Evolutionary conservation across 495 filamentous ascomycete genomes (phyloP).

Genomic region (Penicillium turbatum): DNA sequence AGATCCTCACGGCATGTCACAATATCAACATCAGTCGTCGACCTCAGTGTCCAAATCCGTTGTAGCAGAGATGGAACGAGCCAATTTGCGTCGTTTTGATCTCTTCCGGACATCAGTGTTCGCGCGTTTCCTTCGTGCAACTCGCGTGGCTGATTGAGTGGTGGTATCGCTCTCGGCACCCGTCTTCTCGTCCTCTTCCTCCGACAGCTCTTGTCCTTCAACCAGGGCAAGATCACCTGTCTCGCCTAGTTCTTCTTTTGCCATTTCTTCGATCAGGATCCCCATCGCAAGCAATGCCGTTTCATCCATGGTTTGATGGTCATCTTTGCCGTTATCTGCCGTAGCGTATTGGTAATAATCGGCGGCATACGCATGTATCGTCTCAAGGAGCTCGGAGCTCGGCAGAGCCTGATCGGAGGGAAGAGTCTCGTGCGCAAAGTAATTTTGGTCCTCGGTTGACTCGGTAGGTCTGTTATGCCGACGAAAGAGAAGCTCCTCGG

Average conservation of each 20-base stretch:
- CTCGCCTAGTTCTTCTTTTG: conserved; percentile 57
- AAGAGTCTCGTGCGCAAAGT: conserved; percentile 56
- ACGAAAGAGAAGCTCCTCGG: conserved; percentile 74
- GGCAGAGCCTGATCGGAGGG: conserved; percentile 56
- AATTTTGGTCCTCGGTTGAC: conserved; percentile 67
- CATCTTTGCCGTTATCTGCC: conserved; percentile 32
- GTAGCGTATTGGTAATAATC: conserved; percentile 59
- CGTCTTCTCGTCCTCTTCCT: conserved; percentile 20
- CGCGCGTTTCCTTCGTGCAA: conserved; percentile 8
- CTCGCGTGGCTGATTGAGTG: background rate
- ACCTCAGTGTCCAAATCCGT: conserved; percentile 28
- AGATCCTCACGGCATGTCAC: background rate
- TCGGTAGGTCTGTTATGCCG: conserved; percentile 55
- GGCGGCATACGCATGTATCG: conserved; percentile 68
- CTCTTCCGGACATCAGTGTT: conserved; percentile 14
- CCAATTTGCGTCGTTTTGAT: conserved; percentile 27
- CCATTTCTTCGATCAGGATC: conserved; percentile 74
- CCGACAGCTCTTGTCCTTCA: conserved; percentile 50
- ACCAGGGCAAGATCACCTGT: conserved; percentile 73
- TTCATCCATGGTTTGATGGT: conserved; percentile 74
- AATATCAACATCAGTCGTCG: conserved; percentile 13
- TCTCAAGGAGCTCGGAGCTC: conserved; percentile 67
- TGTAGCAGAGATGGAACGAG: conserved; percentile 14
- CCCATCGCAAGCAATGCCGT: conserved; percentile 79
- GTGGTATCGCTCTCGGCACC: conserved; percentile 8